Conservation (phyloP, 306 rosid species). For the Ormosia emarginata region DNA sequence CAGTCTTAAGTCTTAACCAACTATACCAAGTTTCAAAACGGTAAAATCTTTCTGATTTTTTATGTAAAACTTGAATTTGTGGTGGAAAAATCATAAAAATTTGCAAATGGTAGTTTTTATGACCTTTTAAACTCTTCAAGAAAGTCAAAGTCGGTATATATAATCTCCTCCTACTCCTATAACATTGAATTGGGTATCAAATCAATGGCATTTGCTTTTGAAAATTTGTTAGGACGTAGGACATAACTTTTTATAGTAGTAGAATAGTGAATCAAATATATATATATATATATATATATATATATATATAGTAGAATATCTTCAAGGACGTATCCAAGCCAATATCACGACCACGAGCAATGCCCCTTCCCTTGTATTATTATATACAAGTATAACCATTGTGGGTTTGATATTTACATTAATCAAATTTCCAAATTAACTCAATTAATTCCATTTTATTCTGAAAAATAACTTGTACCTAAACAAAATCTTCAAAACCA, state of each 20-base stretch:
- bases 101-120: neutral
- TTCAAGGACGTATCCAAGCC: neutral
- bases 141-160: neutral
- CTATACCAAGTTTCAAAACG: neutral
- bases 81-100: neutral
- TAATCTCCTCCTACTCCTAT: neutral
- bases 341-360: neutral
- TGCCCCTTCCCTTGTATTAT: neutral
- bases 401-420: no score
- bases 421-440: neutral
- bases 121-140: neutral
- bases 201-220: neutral
- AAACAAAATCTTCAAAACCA: neutral
- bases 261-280: no score
- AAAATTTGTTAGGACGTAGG: neutral
- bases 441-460: neutral
- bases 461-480: neutral
- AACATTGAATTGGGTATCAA: neutral
- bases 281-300: no score
- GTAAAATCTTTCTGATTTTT: no score
- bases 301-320: no score
- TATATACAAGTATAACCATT: no score
- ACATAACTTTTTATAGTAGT: neutral
- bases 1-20: neutral
- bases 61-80: neutral